phyloP scores from a whole-genome alignment of 345 rosid genomes.

The Luvunga scandens region DNA sequence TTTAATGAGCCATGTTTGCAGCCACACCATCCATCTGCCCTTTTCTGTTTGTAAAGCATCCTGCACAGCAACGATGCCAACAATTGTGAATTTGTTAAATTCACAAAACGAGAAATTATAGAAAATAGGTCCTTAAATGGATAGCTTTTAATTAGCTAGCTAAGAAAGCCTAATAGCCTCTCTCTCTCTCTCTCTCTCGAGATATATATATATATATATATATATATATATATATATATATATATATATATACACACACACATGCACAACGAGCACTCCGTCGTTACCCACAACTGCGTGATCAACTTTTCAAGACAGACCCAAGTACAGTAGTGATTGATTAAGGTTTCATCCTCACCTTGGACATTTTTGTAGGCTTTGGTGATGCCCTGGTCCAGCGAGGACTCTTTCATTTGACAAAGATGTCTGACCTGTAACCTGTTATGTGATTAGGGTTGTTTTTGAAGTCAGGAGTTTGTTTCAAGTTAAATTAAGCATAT shows the following conservation, averaged over 20 bases:
- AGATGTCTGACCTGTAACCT: not conserved
- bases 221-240: too few relatives aligned
- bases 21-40: slow-evolving; percentile 12
- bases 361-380: too few relatives aligned
- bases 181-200: too few relatives aligned
- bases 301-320: not conserved
- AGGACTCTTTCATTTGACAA: not conserved
- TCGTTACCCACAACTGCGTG: not conserved
- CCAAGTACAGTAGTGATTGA: not conserved
- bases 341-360: not conserved
- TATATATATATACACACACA: not conserved
- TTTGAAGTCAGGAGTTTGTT: not conserved
- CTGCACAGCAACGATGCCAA: not conserved
- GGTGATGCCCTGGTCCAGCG: not conserved
- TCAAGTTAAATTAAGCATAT: not conserved
- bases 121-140: too few relatives aligned
- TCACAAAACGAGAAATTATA: not conserved
- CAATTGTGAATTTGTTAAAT: not conserved
- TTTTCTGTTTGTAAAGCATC: slow-evolving; percentile 12
- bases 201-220: too few relatives aligned
- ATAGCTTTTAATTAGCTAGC: not conserved
- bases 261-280: slow-evolving; percentile 30
- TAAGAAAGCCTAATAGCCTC: not conserved
- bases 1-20: slow-evolving; percentile 18
- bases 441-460: not conserved